Evolutionary conservation across 176 grass and related monocot genomes (phyloP).

Genomic region (Carex scoparia): DNA sequence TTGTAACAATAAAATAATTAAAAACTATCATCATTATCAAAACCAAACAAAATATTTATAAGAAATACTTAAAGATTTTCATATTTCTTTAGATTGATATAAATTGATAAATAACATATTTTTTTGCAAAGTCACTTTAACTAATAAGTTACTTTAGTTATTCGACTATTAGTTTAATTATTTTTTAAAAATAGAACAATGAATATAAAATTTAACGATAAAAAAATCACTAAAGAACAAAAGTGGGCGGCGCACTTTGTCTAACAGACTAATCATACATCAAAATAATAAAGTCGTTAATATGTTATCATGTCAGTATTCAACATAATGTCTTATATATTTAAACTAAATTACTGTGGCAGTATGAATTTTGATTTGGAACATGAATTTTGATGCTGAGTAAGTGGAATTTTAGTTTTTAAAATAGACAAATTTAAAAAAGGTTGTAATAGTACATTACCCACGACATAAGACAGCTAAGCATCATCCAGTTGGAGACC

Average conservation of each 20-base stretch:
- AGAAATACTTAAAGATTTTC: not conserved
- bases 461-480: constrained; percentile 26
- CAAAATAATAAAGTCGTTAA: not conserved
- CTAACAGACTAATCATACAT: not conserved
- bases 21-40: too few relatives aligned
- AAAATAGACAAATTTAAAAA: not conserved
- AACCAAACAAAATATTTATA: not conserved
- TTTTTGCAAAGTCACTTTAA: not conserved
- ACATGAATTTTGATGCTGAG: too few relatives aligned
- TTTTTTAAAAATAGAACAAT: too few relatives aligned
- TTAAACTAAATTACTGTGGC: not conserved
- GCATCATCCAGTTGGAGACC: constrained; percentile 16
- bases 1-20: too few relatives aligned
- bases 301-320: not conserved
- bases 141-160: not conserved
- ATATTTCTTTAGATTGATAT: not conserved
- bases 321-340: not conserved
- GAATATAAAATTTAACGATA: not conserved
- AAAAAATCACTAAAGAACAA: not conserved
- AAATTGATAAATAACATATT: not conserved
- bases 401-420: too few relatives aligned
- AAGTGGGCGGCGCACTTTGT: not conserved
- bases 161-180: not conserved
- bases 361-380: not conserved
- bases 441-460: constrained; percentile 7